phyloP scores from a whole-genome alignment of 1,139 yeast species.

The Kazachstania sp. region DNA sequence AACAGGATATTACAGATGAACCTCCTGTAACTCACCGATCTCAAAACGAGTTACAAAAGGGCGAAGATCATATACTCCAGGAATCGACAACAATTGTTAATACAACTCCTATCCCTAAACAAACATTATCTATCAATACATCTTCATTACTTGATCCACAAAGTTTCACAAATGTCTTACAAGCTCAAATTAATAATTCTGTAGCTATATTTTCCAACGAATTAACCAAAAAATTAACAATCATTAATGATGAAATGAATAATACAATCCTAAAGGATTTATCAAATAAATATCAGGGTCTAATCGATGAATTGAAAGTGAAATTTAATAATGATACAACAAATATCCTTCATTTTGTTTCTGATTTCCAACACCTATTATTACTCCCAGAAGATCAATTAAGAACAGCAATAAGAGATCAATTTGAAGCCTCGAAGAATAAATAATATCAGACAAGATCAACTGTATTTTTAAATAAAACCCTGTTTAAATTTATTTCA shows the following conservation, averaged over 20 bases:
- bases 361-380: conserved; percentile 30
- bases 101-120: not conserved
- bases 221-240: conserved; percentile 28
- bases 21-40: not conserved
- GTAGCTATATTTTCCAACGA: conserved; percentile 31
- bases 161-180: conserved; percentile 30
- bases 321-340: conserved; percentile 32
- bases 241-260: conserved; percentile 33
- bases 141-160: not conserved
- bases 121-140: not conserved
- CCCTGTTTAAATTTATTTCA: not conserved
- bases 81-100: conserved; percentile 4
- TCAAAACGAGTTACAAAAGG: not conserved
- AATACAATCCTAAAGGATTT: conserved; percentile 30
- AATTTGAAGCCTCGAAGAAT: not conserved
- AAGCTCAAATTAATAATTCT: conserved; percentile 32
- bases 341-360: conserved; percentile 30
- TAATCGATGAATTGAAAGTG: conserved; percentile 28
- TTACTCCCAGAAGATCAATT: conserved; percentile 32
- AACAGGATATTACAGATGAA: not conserved
- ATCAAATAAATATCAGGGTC: conserved; percentile 29
- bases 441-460: not conserved
- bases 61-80: not conserved
- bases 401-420: conserved; percentile 23
- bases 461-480: not conserved